phyloP scores from a whole-genome alignment of 208 protist genomes.

The Borovskyia barvae region DNA sequence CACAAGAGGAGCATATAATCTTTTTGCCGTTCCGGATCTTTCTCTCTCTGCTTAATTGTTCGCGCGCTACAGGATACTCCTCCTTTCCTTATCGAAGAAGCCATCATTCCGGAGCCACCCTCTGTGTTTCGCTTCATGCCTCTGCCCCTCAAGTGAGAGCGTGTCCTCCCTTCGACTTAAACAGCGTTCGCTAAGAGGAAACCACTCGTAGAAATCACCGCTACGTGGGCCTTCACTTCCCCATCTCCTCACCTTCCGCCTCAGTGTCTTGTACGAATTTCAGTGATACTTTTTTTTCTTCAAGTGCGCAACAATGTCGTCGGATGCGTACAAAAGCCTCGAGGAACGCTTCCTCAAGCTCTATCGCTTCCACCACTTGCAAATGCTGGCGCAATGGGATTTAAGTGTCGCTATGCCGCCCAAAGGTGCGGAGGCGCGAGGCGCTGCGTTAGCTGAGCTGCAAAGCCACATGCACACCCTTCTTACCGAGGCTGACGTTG shows the following conservation, averaged over 20 bases:
- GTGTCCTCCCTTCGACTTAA: no score
- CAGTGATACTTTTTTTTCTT: no score
- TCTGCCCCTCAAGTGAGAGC: neutral
- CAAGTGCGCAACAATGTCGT: no score
- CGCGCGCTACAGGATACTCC: neutral
- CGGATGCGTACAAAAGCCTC: slow-evolving; percentile 46
- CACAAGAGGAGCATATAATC: no score
- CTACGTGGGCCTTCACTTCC: no score
- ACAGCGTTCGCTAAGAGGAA: no score
- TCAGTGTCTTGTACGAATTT: no score
- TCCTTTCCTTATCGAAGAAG: neutral
- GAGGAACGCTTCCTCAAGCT: slow-evolving; percentile 35
- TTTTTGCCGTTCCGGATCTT: neutral
- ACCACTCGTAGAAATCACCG: no score
- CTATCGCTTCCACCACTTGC: slow-evolving; percentile 39
- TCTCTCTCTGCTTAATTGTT: neutral
- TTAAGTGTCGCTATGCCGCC: slow-evolving; percentile 52
- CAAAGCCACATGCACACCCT: slow-evolving; percentile 11
- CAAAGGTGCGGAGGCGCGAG: slow-evolving; percentile 35
- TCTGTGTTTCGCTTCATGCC: neutral
- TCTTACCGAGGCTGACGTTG: slow-evolving; percentile 10
- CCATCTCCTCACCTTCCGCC: no score
- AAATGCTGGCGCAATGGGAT: slow-evolving; percentile 47
- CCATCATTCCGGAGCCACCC: neutral
- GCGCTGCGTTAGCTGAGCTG: slow-evolving; percentile 31